Base-by-base conservation (phyloP, 352 stramenopile species). In the Globisporangium mamillatum region DNA sequence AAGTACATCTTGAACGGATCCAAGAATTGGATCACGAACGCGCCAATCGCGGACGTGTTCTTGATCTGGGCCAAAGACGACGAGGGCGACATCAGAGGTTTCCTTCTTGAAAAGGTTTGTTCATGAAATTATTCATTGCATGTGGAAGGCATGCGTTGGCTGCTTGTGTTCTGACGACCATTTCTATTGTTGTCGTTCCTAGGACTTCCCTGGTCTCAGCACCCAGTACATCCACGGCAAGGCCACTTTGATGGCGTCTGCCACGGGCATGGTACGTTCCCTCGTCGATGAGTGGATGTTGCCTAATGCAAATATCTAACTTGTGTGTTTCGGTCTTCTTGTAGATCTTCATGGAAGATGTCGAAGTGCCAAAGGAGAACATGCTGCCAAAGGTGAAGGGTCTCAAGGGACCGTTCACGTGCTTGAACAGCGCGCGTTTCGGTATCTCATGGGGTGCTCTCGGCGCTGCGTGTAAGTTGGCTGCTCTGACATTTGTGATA, bases 21-120 rank as follows among this genome's bases (percentile, higher is more conserved):
- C 60, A 95, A 94, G 83, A 94, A 95, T 75, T 94, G 86, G 97
- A 99, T 99, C 82, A 99, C 97, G 9, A 99, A 99, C 82, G 91
- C 90, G 25, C 97, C 97, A 0, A 98, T 99, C 59, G 97, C 97
- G 2, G 97, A 99, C 69, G 84, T 99, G 8, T 98, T 98, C 75
- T 80, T 99, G 32, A 88, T 99, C 56, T 99, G 97, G 97, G 97
- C 97, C 36, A 97, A 98, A 60, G 93, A 98, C 62, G 94, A 98
- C 63, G 88, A 95, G 64, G 94, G 94, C 20, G 89, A 97, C 68
- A 97, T 99, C 60, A 81, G 91, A 56, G 97, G 97, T 46, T 99
- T 99, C 80, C 77, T 99, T 32, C 73, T 99, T 0, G 97, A 99
- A 64, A 97, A 97, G 71, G 86, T 92, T 38, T 12, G 56, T 38